These are phyloP conservation scores for Plantago coronopus DNA, from an alignment of 305 asterid species.

Conservation along the genomic window DNA sequence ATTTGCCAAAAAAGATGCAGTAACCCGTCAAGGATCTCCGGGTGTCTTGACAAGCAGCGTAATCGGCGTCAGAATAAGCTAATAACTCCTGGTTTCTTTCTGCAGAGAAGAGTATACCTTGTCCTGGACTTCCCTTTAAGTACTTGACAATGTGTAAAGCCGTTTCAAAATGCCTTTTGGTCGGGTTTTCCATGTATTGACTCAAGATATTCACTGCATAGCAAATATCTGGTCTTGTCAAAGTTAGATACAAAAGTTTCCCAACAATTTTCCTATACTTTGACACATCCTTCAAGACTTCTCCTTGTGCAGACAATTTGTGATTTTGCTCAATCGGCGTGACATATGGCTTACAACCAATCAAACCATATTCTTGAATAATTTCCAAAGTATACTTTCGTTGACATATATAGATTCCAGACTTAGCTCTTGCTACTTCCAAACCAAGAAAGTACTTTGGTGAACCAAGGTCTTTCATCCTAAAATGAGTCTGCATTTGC, in stretches of 20 bases:
- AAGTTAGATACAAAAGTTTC: not conserved
- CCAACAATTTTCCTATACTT: not conserved
- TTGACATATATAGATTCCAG: not conserved
- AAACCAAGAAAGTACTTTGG: not conserved
- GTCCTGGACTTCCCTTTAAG: not conserved
- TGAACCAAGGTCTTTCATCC: not conserved
- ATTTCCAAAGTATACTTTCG: not conserved
- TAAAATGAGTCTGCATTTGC: not conserved
- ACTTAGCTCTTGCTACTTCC: not conserved
- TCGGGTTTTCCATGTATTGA: not conserved
- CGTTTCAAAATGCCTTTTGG: not conserved
- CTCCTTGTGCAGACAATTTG: too few species aligned
- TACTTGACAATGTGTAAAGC: too few species aligned
- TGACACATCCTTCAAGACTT: too few species aligned
- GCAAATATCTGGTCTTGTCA: not conserved
- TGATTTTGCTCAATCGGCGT: not conserved
- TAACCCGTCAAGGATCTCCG: not conserved
- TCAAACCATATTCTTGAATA: not conserved
- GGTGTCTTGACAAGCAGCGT: not conserved
- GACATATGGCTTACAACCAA: not conserved
- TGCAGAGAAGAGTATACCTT: not conserved
- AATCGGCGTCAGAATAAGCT: not conserved
- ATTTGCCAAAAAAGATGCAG: not conserved
- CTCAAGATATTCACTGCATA: not conserved
- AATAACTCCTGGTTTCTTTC: rapidly evolving